phyloP scores from a whole-genome alignment of 2,329 filamentous ascomycete genomes.

The Clarireedia monteithiana region DNA sequence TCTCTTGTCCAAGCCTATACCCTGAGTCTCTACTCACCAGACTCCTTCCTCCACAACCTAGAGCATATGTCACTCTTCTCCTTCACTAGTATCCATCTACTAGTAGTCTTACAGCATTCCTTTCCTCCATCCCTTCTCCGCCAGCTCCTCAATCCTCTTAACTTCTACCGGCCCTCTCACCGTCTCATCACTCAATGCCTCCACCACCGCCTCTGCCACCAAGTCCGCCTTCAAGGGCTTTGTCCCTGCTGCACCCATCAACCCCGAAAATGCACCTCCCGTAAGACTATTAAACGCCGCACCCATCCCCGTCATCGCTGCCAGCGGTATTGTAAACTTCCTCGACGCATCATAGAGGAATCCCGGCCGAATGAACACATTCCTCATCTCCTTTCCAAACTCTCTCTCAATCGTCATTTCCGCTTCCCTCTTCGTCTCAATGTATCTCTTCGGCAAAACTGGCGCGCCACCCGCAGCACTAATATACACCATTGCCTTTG shows the following conservation, averaged over 20 bases:
- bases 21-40: too few relatives aligned
- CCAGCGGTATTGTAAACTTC: constrained; percentile 76
- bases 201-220: constrained; percentile 83
- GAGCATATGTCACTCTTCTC: too few relatives aligned
- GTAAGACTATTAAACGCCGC: constrained; percentile 70
- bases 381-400: constrained; percentile 69
- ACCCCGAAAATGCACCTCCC: constrained; percentile 63
- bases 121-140: constrained; percentile 78
- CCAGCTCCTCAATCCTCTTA: constrained; percentile 72
- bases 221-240: constrained; percentile 84
- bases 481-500: constrained; percentile 73
- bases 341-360: constrained; percentile 86
- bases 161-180: constrained; percentile 72
- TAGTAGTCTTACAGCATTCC: constrained; percentile 62
- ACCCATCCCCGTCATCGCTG: constrained; percentile 66
- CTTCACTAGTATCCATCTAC: too few relatives aligned
- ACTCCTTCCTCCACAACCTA: too few relatives aligned
- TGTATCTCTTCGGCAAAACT: constrained; percentile 76
- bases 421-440: constrained; percentile 85
- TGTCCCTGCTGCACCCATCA: constrained; percentile 75
- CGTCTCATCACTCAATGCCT: constrained; percentile 68
- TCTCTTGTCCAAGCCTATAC: too few relatives aligned
- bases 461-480: constrained; percentile 83
- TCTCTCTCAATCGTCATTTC: constrained; percentile 66
- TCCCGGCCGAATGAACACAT: constrained; percentile 74